phyloP scores from a whole-genome alignment of 2,329 filamentous ascomycete species.

The Ceratocystis harringtonii region DNA sequence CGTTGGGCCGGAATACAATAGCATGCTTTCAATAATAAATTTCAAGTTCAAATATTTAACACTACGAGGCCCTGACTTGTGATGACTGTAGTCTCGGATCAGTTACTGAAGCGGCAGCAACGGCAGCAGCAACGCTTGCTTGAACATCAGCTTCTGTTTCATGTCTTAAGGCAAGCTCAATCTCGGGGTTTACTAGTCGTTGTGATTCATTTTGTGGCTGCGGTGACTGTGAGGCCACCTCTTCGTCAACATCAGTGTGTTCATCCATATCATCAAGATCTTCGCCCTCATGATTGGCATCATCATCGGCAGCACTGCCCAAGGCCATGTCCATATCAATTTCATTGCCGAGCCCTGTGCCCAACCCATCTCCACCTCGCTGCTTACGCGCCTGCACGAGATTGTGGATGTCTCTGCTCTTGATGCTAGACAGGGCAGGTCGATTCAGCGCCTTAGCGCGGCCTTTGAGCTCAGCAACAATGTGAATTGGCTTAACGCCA shows the following conservation, averaged over 20 bases:
- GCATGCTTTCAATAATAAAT: not conserved
- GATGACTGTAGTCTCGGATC: not conserved
- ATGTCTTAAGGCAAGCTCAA: not conserved
- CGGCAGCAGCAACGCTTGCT: not conserved
- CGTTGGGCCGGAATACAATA: not conserved
- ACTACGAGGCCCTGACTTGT: not conserved
- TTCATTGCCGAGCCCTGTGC: not conserved
- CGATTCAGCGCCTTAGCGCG: slow-evolving; percentile 8
- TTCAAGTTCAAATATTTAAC: not conserved
- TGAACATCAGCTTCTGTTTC: not conserved
- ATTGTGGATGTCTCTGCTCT: slow-evolving; percentile 16
- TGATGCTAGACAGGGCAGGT: slow-evolving; percentile 13
- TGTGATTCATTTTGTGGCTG: not conserved
- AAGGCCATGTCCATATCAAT: slow-evolving; percentile 11
- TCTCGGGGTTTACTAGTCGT: not conserved
- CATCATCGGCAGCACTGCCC: not conserved
- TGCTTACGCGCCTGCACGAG: slow-evolving; percentile 16
- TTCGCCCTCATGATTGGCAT: not conserved
- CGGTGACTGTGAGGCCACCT: not conserved
- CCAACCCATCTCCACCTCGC: not conserved
- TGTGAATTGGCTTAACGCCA: slow-evolving; percentile 16
- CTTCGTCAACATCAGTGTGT: not conserved
- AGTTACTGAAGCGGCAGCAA: not conserved
- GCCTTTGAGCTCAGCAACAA: slow-evolving; percentile 14
- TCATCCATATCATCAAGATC: slow-evolving; percentile 4